Base-by-base conservation (phyloP, 345 rosid species). In the Eucalyptus microcorys region DNA sequence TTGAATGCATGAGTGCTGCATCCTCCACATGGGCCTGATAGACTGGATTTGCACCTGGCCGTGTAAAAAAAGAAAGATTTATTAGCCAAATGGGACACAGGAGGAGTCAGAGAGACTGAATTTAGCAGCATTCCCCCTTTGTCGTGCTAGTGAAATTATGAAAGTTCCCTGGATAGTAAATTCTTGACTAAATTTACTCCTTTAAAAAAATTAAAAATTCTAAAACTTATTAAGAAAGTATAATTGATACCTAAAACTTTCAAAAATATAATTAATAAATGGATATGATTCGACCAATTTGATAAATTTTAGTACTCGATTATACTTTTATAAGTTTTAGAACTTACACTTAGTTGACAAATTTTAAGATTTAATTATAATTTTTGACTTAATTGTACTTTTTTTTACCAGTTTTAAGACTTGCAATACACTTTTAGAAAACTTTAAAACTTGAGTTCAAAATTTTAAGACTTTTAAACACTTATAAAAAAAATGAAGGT, bases 391-490 rank as follows among this genome's bases (percentile, higher is more conserved):
- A 24, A 24, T 24, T 22, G 3, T 55, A 10, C 30, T 55, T 4
- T 55, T 55, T 8, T 22, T 24, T 4, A 22, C 1, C 1, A 55
- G 3, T 22, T 55, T 55, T 55, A 24, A 24, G 30, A 55, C 3
- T 24, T 55, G 1, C 0, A 4, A 22, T 24, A 0, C 1, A 10
- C 1, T 55, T 55, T 24, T 55, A 9, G 0, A 55, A 55, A 55
- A 55, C 4, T 10, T 55, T 55, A 24, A 13, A 22, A 55, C 14
- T 55, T 10, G 30, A 55, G 5, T 55, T 10, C 13, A 24, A n/a
- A n/a, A 1, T 55, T 24, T 55, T 55, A 55, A 24, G 12, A 55
- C 3, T 55, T 55, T 55, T 55, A 22, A 55, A 24, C 0, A 55
- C 2, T 55, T 55, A 55, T 55, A 55, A 24, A 64, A 64, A 68